Base-by-base conservation (phyloP, 441 rosid genomes). In the Gossypium laxum region DNA sequence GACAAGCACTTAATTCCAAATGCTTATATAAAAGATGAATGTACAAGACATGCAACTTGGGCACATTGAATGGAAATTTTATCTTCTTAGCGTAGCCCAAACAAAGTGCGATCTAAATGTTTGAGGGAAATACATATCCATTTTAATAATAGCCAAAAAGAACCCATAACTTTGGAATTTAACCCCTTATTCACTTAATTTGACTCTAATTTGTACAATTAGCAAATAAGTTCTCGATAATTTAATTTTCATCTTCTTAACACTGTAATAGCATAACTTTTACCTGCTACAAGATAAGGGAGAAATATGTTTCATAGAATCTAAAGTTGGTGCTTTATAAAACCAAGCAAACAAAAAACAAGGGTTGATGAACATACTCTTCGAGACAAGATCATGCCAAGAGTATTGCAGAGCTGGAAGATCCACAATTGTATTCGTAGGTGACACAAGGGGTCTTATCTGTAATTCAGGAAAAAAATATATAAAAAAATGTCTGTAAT, bases 381-480 rank as follows among this genome's bases (percentile, higher is more conserved):
- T 90, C 75, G 99, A 96, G 77, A 96, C 64, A 0, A 96, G 26
- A 85, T 96, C 99, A 86, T 92, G 99, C 99, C 99, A 96, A 30
- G 99, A 88, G 79, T 96, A 96, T 2, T 0, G 43, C 82, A 87
- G 71, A 61, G 74, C 0, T 67, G 59, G 87, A 72, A 92, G 85
- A 10, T 54, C 2, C 28, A 80, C 68, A 75, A 96, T 96, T 43
- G 59, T 77, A 19, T 70, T 72, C 38, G 99, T 96, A 30, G 99
- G 99, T 54, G 43, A 24, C 38, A 91, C 96, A 66, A 96, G 98
- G 50, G 99, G 98, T 79, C 75, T 84, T 83, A 96, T 96, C 99
- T 96, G 96, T 82, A 82, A 65, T 47, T 64, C 41, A 38, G 73
- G 55, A 74, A 78, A 65, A 65, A 54, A 79, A 47, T 54, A 18